Evolutionary conservation across 169 alveolate species (phyloP), one percentile per base, ranked within the genome.

Genomic region (Condylostoma magnum): DNA sequence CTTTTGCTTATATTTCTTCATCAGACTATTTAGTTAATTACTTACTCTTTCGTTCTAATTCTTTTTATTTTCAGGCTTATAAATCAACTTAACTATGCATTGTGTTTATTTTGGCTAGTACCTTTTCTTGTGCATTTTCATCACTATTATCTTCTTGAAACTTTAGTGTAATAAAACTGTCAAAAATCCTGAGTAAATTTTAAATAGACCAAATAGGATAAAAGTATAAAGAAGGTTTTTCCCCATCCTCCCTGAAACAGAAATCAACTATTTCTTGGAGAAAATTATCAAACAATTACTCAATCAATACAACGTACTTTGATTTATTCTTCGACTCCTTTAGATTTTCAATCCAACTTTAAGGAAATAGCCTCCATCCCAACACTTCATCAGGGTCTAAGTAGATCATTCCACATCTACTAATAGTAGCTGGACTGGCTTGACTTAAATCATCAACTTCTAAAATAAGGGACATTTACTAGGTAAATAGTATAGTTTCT

Each of bases 381-480:
- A 95, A 51, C 27, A 69, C 77, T 6, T 73, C 60, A 50, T 90
- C 89, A 22, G 91, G 83, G 65, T 93, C 96, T 72, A 92, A 82
- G 69, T 86, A 86, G 22, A 93, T 94, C 97, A 93, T 93, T 46
- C 96, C 97, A 82, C 95, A 90, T 72, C 95, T 80, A 28, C 91
- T 75, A 41, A 93, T 93, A 8, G 97, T 93, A 18, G 97, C 97
- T 22, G 95, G 95, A 2, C 94, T 84, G 0, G 97, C 97, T 46
- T 80, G 77, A 20, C 90, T 74, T 15, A 93, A 79, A 70, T 89
- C 95, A 43, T 90, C 95, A n/a, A 90, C 95, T 83, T 93, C 95
- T 55, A 93, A 87, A 80, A 93, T 89, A 55, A 93, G 85, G 8
- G 91, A 88, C 94, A 90, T 90, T 53, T 82, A 58, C 22, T 84